Evolutionary conservation across 495 filamentous ascomycete species (phyloP), one percentile per base, ranked within the genome.

Genomic region (Trichocladium antarcticum): DNA sequence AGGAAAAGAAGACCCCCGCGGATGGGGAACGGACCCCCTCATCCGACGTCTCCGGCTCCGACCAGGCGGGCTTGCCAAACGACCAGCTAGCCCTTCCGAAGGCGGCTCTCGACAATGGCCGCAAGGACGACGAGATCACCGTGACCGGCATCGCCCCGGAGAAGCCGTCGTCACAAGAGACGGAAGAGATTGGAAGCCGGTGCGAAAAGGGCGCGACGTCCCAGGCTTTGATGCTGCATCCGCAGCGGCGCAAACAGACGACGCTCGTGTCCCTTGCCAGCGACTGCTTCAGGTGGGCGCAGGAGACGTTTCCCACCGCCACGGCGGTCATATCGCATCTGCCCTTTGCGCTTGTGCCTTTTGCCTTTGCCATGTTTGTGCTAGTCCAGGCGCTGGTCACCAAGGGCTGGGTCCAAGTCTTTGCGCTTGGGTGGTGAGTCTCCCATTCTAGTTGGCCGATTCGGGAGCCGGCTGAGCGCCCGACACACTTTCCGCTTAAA

Each of bases 311-410:
- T 47, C 80, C 81, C 12, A 84, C 79, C 0, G 73, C 73, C 21
- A 76, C 76, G 0, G 74, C 78, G 0, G 79, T 84, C 0, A 50
- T 78, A 5, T 57, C 68, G 2, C 78, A 80, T 56, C 64, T 84
- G 22, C 81, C 81, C 3, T 77, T 76, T 32, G 72, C 78, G 0
- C 70, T 83, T 1, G 66, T 84, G 0, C 80, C 81, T 5, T 84
- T 84, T 54, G 74, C 79, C 1, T 72, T 84, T 41, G 62, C 71
- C 47, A 83, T 84, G 79, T 84, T 84, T 50, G 70, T 84, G 27
- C 72, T 84, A 6, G 80, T 83, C 1, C 79, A 84, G 54, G 79
- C 72, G 1, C 64, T 84, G 20, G 78, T 80, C 8, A 80, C 76
- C 6, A 82, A 80, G 47, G 80, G 81, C 14, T 83, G 81, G 81